Evolutionary conservation across 768 basidiomycete species (phyloP).

Genomic region (Kockovaella imperatae): DNA sequence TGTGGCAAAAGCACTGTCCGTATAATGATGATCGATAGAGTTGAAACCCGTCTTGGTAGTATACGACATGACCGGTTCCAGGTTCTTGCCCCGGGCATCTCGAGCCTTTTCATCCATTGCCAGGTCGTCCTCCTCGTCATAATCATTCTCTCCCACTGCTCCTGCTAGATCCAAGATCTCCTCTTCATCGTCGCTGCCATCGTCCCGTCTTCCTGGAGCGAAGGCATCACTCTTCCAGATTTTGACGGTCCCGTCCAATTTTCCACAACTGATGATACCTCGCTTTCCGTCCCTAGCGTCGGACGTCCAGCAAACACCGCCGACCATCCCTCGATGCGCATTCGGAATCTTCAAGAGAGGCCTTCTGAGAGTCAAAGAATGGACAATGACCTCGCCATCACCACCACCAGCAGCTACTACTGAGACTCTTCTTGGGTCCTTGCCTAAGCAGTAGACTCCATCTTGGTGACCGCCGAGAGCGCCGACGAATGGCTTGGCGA

Average conservation of each 20-base stretch:
- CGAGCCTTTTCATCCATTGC: slow-evolving; percentile 31
- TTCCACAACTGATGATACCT: slow-evolving; percentile 42
- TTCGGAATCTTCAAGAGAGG: slow-evolving; percentile 44
- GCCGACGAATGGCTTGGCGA: slow-evolving; percentile 92
- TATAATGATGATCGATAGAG: slow-evolving; percentile 87
- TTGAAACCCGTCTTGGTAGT: slow-evolving; percentile 85
- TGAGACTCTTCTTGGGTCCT: slow-evolving; percentile 61
- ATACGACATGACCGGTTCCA: slow-evolving; percentile 65
- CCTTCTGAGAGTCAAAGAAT: slow-evolving; percentile 48
- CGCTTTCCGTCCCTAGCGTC: slow-evolving; percentile 39
- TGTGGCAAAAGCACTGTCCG: slow-evolving; percentile 83
- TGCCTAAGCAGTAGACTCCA: slow-evolving; percentile 77
- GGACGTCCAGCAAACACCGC: slow-evolving; percentile 43
- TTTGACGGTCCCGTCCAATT: slow-evolving; percentile 43
- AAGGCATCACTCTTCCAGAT: slow-evolving; percentile 42
- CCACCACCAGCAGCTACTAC: slow-evolving; percentile 85
- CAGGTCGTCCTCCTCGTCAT: slow-evolving; percentile 41
- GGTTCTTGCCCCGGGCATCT: slow-evolving; percentile 29
- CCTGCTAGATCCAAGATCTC: slow-evolving; percentile 39
- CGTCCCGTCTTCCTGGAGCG: slow-evolving; percentile 38
- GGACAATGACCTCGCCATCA: slow-evolving; percentile 87
- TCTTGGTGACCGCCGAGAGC: slow-evolving; percentile 87
- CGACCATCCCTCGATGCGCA: slow-evolving; percentile 45
- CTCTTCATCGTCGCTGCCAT: slow-evolving; percentile 36
- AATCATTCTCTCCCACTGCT: slow-evolving; percentile 30